Evolutionary conservation across 2,329 filamentous ascomycete genomes (phyloP).

Genomic region (Ceratocystis cacaofunesta): DNA sequence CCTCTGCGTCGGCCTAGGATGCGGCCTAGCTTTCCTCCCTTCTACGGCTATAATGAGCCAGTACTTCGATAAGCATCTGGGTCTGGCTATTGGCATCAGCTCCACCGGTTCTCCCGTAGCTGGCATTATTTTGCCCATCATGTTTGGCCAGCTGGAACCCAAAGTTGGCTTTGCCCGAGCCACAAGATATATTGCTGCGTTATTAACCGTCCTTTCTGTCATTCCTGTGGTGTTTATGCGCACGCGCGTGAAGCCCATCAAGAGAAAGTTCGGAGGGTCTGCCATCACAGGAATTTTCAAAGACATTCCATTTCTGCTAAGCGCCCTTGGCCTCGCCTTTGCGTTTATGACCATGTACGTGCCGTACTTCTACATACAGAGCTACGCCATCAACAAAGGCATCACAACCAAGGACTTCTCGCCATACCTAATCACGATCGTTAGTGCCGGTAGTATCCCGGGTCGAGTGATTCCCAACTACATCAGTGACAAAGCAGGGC

Average conservation of each 20-base stretch:
- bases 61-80: slow-evolving; percentile 27
- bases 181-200: slow-evolving; percentile 30
- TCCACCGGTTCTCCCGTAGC: slow-evolving; percentile 26
- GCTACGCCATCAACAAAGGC: slow-evolving; percentile 29
- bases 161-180: slow-evolving; percentile 42
- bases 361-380: slow-evolving; percentile 34
- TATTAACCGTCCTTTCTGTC: slow-evolving; percentile 28
- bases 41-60: slow-evolving; percentile 26
- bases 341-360: slow-evolving; percentile 34
- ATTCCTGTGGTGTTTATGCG: slow-evolving; percentile 28
- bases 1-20: slow-evolving; percentile 27
- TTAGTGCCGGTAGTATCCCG: slow-evolving; percentile 33
- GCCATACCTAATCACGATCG: slow-evolving; percentile 30
- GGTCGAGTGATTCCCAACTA: slow-evolving; percentile 33
- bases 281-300: slow-evolving; percentile 19
- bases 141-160: slow-evolving; percentile 30
- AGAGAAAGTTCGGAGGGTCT: slow-evolving; percentile 14
- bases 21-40: slow-evolving; percentile 25
- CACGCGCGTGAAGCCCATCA: slow-evolving; percentile 24
- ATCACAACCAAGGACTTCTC: slow-evolving; percentile 25
- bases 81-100: slow-evolving; percentile 24
- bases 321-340: slow-evolving; percentile 26
- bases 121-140: slow-evolving; percentile 27
- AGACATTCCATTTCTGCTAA: slow-evolving; percentile 28
- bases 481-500: slow-evolving; percentile 30